These are phyloP conservation scores for Linderniella brevidens DNA, from an alignment of 257 asterid genomes.

Conservation along the genomic window DNA sequence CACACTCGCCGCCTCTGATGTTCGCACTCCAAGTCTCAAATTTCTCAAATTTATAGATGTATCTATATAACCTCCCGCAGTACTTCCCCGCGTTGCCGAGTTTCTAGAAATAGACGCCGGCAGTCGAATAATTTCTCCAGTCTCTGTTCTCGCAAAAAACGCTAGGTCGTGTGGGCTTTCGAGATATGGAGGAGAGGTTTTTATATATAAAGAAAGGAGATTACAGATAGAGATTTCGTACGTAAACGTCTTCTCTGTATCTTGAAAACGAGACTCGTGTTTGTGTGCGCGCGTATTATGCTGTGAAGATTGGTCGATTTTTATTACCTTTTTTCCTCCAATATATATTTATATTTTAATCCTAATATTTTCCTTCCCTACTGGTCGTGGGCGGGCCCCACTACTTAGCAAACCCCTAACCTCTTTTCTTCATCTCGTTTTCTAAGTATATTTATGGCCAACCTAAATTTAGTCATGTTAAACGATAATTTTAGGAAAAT, in stretches of 20 bases:
- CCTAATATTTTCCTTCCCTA: background rate
- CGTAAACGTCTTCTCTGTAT: conserved; percentile 13
- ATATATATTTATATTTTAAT: conserved; percentile 12
- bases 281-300: no score
- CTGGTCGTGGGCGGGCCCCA: background rate
- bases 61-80: no score
- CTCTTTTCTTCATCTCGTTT: no score
- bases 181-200: conserved; percentile 4
- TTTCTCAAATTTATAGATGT: no score
- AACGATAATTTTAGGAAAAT: no score
- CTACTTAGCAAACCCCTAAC: background rate
- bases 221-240: conserved; percentile 14
- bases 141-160: conserved; percentile 1
- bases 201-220: conserved; percentile 10
- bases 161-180: background rate
- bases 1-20: conserved; percentile 5
- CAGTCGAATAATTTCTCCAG: background rate
- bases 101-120: background rate
- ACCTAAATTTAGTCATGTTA: no score
- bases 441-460: no score
- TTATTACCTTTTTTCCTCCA: conserved; percentile 9
- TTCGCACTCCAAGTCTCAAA: no score
- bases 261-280: no score
- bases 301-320: no score
- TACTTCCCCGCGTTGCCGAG: no score